These are phyloP conservation scores for Pascua guehoae DNA, from an alignment of 1,284 basidiomycete genomes.

Conservation along the genomic window DNA sequence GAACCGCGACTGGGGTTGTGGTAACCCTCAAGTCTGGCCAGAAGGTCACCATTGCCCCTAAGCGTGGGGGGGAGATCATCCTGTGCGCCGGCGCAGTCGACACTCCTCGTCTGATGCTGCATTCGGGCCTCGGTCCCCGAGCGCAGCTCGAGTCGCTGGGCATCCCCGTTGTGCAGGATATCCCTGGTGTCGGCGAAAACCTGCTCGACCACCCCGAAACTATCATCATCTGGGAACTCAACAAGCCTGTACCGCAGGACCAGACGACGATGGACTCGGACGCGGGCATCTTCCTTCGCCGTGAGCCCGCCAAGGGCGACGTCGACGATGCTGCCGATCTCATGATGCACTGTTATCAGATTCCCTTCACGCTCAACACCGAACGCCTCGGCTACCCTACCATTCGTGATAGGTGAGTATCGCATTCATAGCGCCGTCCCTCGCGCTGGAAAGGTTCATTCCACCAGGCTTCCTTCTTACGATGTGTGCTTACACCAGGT, in stretches of 20 bases:
- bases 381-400: constrained; percentile 17
- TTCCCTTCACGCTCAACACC: constrained; percentile 21
- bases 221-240: constrained; percentile 22
- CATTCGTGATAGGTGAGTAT: constrained; percentile 4
- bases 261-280: constrained; percentile 22
- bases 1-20: constrained; percentile 16
- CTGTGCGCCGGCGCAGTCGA: constrained; percentile 58
- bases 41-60: constrained; percentile 44
- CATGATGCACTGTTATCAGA: constrained; percentile 27
- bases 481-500: background rate
- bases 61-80: constrained; percentile 43
- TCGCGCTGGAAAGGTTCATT: no score
- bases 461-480: no score
- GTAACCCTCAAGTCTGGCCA: constrained; percentile 18
- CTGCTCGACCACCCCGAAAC: constrained; percentile 59
- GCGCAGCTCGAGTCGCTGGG: constrained; percentile 57
- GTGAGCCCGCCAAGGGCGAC: constrained; percentile 5
- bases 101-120: constrained; percentile 61
- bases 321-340: constrained; percentile 15
- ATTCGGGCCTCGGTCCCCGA: constrained; percentile 62
- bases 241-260: constrained; percentile 15
- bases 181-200: constrained; percentile 65
- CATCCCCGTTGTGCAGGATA: constrained; percentile 51
- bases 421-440: no score
- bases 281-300: constrained; percentile 19